A percentile compares a stretch with the other conserved stretches of the same genome.
Evolutionary conservation across 106 monocot species (phyloP).

Genomic region (Dendrobium officinale): DNA sequence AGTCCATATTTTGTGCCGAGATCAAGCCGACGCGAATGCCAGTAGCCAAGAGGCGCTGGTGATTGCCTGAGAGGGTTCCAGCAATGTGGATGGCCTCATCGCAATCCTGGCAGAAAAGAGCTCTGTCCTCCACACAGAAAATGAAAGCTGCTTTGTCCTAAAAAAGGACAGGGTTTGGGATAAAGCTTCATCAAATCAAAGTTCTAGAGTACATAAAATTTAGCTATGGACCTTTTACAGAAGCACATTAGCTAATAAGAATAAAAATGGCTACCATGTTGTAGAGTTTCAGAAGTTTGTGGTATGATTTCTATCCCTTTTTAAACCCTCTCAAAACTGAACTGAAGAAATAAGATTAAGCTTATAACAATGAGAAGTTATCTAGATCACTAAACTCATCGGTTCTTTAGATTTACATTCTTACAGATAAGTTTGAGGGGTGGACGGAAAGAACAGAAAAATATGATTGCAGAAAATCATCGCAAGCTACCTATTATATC

Average conservation of each 20-base stretch:
- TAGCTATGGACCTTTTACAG: background rate
- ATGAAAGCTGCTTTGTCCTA: constrained; percentile 83
- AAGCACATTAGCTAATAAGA: background rate
- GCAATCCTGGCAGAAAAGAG: constrained; percentile 81
- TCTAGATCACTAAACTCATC: too few relatives aligned
- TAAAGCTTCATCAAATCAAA: too few relatives aligned
- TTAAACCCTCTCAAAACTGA: background rate
- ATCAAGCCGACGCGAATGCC: constrained; percentile 64
- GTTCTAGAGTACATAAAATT: too few relatives aligned
- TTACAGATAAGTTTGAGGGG: too few relatives aligned
- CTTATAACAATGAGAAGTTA: too few relatives aligned
- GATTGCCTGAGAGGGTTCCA: constrained; percentile 58
- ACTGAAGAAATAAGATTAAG: too few relatives aligned
- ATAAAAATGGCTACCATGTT: too few relatives aligned
- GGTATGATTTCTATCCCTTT: background rate
- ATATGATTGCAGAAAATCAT: background rate
- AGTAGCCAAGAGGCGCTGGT: constrained; percentile 78
- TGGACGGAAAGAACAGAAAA: background rate
- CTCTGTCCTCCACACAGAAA: constrained; percentile 94
- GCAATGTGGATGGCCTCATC: constrained; percentile 75
- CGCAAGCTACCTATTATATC: background rate
- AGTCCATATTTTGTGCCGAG: constrained; percentile 29
- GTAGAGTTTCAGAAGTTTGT: too few relatives aligned
- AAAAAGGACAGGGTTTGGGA: constrained; percentile 2
- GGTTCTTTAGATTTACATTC: too few relatives aligned